phyloP scores from a whole-genome alignment of 192 early-diverging fungal genomes.

The Umbelopsis vinacea region DNA sequence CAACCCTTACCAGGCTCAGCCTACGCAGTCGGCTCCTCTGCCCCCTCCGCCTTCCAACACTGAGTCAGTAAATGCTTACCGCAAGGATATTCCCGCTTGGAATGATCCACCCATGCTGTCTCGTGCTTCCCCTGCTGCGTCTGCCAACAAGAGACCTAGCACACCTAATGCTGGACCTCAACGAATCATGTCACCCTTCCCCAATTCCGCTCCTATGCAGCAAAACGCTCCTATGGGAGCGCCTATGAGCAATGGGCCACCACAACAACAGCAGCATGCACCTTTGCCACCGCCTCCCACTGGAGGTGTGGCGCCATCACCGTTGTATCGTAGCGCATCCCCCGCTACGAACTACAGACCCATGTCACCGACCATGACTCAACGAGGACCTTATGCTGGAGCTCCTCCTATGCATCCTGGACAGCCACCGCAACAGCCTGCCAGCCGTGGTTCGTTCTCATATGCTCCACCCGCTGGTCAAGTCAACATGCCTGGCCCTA shows the following conservation, averaged over 20 bases:
- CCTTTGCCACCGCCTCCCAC: slow-evolving; percentile 52
- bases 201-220: slow-evolving; percentile 24
- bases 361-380: not conserved
- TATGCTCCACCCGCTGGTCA: slow-evolving; percentile 37
- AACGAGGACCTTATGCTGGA: slow-evolving; percentile 24
- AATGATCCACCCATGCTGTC: slow-evolving; percentile 58
- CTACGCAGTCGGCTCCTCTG: slow-evolving; percentile 1
- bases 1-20: slow-evolving; percentile 27
- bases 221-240: slow-evolving; percentile 1
- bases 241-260: slow-evolving; percentile 17
- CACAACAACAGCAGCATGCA: not conserved
- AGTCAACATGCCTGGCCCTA: slow-evolving; percentile 43
- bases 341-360: slow-evolving; percentile 1
- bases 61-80: not conserved
- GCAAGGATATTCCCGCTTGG: slow-evolving; percentile 53
- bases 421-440: slow-evolving; percentile 28
- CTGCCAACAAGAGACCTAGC: slow-evolving; percentile 27
- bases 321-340: not conserved
- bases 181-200: slow-evolving; percentile 47
- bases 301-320: slow-evolving; percentile 37
- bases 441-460: slow-evolving; percentile 34
- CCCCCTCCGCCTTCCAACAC: slow-evolving; percentile 14
- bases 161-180: slow-evolving; percentile 13
- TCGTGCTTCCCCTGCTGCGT: slow-evolving; percentile 20
- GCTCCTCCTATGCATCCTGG: slow-evolving; percentile 28